A percentile compares a stretch with the other conserved stretches of the same genome.
Conservation (phyloP, 2,329 filamentous ascomycete genomes). For the Cercospora canescens region DNA sequence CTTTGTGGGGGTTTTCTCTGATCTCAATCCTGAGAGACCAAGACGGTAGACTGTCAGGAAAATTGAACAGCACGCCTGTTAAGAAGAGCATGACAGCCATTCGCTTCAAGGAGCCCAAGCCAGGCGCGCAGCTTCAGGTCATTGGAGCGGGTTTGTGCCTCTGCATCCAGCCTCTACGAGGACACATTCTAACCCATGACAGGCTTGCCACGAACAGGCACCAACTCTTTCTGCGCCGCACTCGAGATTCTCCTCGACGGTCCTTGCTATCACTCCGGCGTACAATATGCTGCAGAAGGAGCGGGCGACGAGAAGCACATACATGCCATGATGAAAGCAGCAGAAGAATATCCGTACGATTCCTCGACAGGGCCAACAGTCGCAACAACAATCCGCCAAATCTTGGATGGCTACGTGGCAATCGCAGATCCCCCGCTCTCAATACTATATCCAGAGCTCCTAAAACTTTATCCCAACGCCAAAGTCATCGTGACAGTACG, state of each 20-base stretch:
- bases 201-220: conserved; percentile 17
- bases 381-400: conserved; percentile 14
- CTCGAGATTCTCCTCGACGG: conserved; percentile 16
- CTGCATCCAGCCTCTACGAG: neutral
- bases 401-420: conserved; percentile 33
- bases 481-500: conserved; percentile 38
- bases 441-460: conserved; percentile 38
- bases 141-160: neutral
- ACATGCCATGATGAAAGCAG: conserved; percentile 6
- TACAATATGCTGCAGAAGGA: conserved; percentile 10
- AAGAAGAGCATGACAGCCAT: neutral
- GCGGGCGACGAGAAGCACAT: conserved; percentile 10
- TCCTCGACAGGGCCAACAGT: neutral
- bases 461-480: conserved; percentile 38
- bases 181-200: neutral
- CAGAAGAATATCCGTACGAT: conserved; percentile 7
- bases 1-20: neutral
- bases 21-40: too few species aligned
- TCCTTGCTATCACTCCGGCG: conserved; percentile 17
- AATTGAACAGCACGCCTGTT: neutral
- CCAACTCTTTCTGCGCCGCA: conserved; percentile 15
- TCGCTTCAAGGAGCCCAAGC: neutral
- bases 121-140: conserved; percentile 7
- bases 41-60: neutral
- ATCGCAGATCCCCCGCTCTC: conserved; percentile 36